phyloP scores from a whole-genome alignment of 495 filamentous ascomycete species.

The Lophiostoma macrostomum region DNA sequence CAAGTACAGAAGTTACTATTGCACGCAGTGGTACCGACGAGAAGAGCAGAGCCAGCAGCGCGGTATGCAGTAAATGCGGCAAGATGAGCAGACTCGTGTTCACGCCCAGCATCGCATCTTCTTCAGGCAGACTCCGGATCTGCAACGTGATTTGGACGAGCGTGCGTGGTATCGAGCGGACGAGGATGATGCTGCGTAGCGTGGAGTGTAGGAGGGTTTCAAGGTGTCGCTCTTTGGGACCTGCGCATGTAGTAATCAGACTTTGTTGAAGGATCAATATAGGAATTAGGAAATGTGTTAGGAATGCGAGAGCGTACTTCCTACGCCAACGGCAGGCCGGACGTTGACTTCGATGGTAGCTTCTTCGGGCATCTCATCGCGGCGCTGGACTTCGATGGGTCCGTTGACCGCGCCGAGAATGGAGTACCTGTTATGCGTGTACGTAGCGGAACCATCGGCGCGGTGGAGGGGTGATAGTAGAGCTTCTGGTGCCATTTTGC shows the following conservation, averaged over 20 bases:
- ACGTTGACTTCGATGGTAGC: conserved; percentile 87
- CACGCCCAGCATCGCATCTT: conserved; percentile 12
- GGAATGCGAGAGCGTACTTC: too few species aligned
- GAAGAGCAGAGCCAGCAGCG: conserved; percentile 69
- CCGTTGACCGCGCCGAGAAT: conserved; percentile 85
- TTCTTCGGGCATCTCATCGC: conserved; percentile 86
- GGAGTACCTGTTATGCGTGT: conserved; percentile 71
- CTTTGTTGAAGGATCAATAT: too few species aligned
- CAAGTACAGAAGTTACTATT: conserved; percentile 60
- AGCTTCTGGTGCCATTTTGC: conserved; percentile 23
- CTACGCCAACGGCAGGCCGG: conserved; percentile 78
- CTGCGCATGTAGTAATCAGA: conserved; percentile 53
- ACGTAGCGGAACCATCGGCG: conserved; percentile 84
- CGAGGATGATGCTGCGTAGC: conserved; percentile 64
- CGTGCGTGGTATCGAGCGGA: conserved; percentile 64
- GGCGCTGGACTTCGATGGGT: conserved; percentile 82
- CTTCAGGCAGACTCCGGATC: conserved; percentile 59
- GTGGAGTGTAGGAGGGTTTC: conserved; percentile 67
- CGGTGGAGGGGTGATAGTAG: conserved; percentile 52
- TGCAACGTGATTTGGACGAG: conserved; percentile 70
- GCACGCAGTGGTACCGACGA: conserved; percentile 71
- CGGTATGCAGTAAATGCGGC: conserved; percentile 70
- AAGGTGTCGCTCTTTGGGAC: conserved; percentile 67
- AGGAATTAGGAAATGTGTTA: too few species aligned
- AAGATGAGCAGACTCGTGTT: conserved; percentile 64